Conservation (phyloP, 306 rosid species). For the Ormosia semicastrata region DNA sequence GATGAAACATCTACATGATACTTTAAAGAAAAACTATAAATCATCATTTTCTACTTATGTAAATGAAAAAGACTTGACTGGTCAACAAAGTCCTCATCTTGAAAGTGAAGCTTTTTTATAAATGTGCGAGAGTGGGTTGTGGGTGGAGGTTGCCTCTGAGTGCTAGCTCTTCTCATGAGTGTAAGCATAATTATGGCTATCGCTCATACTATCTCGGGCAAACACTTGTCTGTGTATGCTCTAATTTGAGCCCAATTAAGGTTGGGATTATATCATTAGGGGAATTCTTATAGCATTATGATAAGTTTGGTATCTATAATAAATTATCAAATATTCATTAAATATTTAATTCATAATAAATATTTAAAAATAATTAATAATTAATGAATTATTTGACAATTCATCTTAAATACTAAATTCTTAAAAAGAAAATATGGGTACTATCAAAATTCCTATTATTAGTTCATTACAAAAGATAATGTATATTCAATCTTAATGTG, state of each 20-base stretch:
- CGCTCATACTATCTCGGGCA: not conserved
- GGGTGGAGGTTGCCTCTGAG: not conserved
- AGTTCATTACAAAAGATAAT: slow-evolving; percentile 2
- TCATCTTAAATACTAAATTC: too few relatives aligned
- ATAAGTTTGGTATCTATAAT: too few relatives aligned
- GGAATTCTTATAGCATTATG: too few relatives aligned
- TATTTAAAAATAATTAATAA: too few relatives aligned
- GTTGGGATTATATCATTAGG: not conserved
- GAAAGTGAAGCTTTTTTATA: slow-evolving; percentile 5
- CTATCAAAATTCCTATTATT: not conserved
- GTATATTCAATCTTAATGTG: not conserved
- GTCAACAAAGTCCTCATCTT: slow-evolving; percentile 31
- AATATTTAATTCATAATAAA: too few relatives aligned
- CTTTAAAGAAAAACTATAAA: not conserved
- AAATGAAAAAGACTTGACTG: slow-evolving; percentile 19
- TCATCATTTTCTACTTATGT: slow-evolving; percentile 12
- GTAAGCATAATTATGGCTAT: slow-evolving; percentile 17
- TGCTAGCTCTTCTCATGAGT: not conserved
- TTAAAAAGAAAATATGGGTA: too few relatives aligned
- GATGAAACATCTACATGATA: not conserved
- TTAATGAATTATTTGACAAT: too few relatives aligned
- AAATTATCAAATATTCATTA: too few relatives aligned
- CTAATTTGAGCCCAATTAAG: not conserved
- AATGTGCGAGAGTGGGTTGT: slow-evolving; percentile 14
- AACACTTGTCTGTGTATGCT: not conserved